Evolutionary conservation across 2,329 filamentous ascomycete genomes (phyloP).

Genomic region (Canariomyces notabilis): DNA sequence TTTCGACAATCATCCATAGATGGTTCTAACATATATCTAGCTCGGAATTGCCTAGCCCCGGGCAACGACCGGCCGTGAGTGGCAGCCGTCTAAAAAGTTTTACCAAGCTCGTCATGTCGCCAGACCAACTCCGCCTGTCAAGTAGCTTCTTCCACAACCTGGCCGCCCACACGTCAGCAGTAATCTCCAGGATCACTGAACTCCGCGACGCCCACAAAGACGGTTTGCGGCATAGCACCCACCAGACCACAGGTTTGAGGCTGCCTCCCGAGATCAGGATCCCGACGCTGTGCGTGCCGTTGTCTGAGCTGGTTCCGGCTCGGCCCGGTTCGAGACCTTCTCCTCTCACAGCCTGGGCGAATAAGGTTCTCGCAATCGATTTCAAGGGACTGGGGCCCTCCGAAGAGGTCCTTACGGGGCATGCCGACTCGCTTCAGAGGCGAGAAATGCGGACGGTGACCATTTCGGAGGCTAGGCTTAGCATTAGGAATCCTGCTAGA

Average conservation of each 20-base stretch:
- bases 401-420: not conserved
- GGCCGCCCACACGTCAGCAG: constrained; percentile 44
- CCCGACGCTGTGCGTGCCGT: constrained; percentile 44
- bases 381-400: constrained; percentile 43
- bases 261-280: constrained; percentile 41
- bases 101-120: constrained; percentile 40
- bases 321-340: constrained; percentile 26
- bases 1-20: not conserved
- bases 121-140: constrained; percentile 40
- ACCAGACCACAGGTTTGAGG: constrained; percentile 33
- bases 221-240: constrained; percentile 36
- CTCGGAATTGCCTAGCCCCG: constrained; percentile 2
- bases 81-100: constrained; percentile 27
- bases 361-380: constrained; percentile 53
- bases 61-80: constrained; percentile 11
- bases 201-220: constrained; percentile 43
- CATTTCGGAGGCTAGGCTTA: constrained; percentile 50
- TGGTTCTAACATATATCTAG: not conserved
- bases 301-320: constrained; percentile 38
- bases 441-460: constrained; percentile 32
- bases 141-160: constrained; percentile 50
- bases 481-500: constrained; percentile 47
- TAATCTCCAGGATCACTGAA: constrained; percentile 48
- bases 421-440: constrained; percentile 3
- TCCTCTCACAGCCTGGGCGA: constrained; percentile 44